These are phyloP conservation scores for Phytophthora podocarpi DNA, from an alignment of 352 stramenopile species.

Conservation along the genomic window DNA sequence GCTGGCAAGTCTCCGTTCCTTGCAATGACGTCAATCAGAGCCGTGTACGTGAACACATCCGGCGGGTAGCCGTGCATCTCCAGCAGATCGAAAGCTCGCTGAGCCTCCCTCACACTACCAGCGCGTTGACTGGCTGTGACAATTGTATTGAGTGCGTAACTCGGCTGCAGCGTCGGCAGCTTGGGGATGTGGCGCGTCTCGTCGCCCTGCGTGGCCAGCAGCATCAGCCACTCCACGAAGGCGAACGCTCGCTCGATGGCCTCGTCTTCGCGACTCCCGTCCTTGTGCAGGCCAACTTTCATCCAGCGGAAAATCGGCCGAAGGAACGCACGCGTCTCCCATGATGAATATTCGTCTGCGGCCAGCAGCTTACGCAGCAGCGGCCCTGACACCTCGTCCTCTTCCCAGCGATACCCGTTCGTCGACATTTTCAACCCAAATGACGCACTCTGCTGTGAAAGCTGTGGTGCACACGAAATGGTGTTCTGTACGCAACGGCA, in stretches of 20 bases:
- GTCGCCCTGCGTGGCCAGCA: constrained; percentile 56
- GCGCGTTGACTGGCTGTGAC: constrained; percentile 76
- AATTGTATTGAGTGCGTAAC: constrained; percentile 81
- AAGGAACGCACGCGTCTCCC: constrained; percentile 71
- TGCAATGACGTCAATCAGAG: constrained; percentile 77
- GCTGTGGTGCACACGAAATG: no score
- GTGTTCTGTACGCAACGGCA: no score
- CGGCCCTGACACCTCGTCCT: constrained; percentile 35
- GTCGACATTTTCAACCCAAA: no score
- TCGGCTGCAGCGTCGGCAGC: constrained; percentile 57
- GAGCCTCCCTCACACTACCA: constrained; percentile 57
- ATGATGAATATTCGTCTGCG: constrained; percentile 30
- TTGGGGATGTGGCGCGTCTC: constrained; percentile 39
- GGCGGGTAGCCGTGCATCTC: constrained; percentile 57
- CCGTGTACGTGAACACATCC: constrained; percentile 84
- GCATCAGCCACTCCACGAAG: constrained; percentile 77
- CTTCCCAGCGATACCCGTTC: constrained; percentile 29
- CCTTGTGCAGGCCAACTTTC: constrained; percentile 67
- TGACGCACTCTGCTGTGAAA: no score
- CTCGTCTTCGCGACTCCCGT: constrained; percentile 54
- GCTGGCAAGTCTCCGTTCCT: constrained; percentile 48
- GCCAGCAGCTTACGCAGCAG: constrained; percentile 30
- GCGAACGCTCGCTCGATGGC: constrained; percentile 66
- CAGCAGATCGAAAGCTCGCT: constrained; percentile 65
- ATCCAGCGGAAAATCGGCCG: constrained; percentile 76